Conservation (phyloP, 345 rosid genomes). For the Rhodomyrtus tomentosa region DNA sequence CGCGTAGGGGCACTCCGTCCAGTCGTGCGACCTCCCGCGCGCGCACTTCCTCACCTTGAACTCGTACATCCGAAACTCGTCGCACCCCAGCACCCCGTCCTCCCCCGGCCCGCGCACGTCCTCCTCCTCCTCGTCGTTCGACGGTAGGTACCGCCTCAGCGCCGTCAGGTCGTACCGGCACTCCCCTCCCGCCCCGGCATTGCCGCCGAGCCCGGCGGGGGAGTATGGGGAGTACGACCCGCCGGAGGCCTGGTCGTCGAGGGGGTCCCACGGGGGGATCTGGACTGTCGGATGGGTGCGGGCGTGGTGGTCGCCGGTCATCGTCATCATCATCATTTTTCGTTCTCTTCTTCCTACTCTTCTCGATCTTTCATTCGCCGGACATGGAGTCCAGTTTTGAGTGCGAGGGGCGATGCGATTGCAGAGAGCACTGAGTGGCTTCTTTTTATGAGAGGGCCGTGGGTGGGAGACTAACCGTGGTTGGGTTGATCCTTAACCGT, state of each 20-base stretch:
- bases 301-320: slow-evolving; percentile 18
- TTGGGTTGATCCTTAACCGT: slow-evolving; percentile 16
- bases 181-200: not conserved
- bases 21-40: slow-evolving; percentile 14
- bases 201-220: not conserved
- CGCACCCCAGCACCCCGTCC: slow-evolving; percentile 45
- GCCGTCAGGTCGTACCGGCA: slow-evolving; percentile 22
- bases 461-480: slow-evolving; percentile 28
- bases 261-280: slow-evolving; percentile 46
- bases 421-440: accelerated
- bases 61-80: slow-evolving; percentile 12
- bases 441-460: not conserved
- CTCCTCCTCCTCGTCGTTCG: slow-evolving; percentile 35
- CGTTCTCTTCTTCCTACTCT: not conserved
- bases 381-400: not conserved
- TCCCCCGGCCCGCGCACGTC: slow-evolving; percentile 22
- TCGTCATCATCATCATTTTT: slow-evolving; percentile 33
- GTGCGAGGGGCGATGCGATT: not conserved
- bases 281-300: slow-evolving; percentile 39
- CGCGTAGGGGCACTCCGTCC: slow-evolving; percentile 15
- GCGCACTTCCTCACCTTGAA: slow-evolving; percentile 12
- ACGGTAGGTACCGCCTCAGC: slow-evolving; percentile 56
- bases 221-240: slow-evolving; percentile 13
- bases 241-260: slow-evolving; percentile 21
- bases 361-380: not conserved